Evolutionary conservation across 179 eudicot genomes (phyloP), one percentile per base, ranked within the genome.

Genomic region (Heliamphora pulchella): DNA sequence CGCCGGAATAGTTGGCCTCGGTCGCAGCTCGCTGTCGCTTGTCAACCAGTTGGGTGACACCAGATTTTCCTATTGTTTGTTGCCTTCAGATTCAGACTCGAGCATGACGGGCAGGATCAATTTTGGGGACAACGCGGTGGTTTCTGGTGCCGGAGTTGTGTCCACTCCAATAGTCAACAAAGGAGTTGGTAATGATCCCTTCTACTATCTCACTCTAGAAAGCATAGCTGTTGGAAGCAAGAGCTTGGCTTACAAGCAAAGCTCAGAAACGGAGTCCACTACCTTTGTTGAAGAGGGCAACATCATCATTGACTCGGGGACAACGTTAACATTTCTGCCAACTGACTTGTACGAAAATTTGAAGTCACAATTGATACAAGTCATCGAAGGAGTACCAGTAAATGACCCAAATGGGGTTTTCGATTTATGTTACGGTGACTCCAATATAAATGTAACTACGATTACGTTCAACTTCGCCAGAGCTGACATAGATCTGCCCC

Each of bases 91-190:
- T 2, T 1, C 68, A 2, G 22, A 63, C 9, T 2, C 70, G 2
- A 55, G 20, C 4, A 17, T 20, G 0, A 74, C 91, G 0, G 83
- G 92, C 80, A 88, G 81, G 44, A 87, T 91, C 8, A 86, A 71
- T 41, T 91, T 93, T n/a, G 97, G 94, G 0, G 13, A 68, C 0
- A 59, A 9, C 1, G 89, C 86, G 0, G 74, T 71, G 1, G 79
- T 84, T 0, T 14, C 81, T 0, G 80, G 87, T 0, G 22, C 63
- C 4, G 89, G 81, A 0, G 88, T 88, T 0, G 81, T 89, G 7
- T 81, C 91, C 1, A 91, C 90, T 9, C 88, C 90, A 0, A 6
- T 90, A 0, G 71, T 80, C 0, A 74, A 71, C 3, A 77, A 69
- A 2, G 5, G 8, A 0, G 71, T 80, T 0, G 48, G 67, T 0